Conservation (phyloP, 176 grass and related monocot species). For the Melocanna baccifera region DNA sequence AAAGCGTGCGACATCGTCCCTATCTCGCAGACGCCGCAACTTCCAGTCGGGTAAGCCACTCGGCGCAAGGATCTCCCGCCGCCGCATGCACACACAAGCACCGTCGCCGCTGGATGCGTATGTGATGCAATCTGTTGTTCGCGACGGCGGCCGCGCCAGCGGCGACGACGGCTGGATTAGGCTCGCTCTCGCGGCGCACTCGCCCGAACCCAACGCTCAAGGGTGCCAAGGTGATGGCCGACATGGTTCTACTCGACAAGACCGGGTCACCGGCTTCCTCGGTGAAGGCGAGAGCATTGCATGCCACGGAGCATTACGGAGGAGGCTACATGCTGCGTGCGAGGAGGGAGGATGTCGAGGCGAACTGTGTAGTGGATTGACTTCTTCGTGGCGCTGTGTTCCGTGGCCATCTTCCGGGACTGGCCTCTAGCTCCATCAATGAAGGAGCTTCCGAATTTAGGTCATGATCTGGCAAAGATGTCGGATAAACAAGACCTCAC, state of each 20-base stretch:
- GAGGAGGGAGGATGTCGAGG: background rate
- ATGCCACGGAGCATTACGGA: background rate
- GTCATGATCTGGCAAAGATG: background rate
- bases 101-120: background rate
- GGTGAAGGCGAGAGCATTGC: fast-evolving
- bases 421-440: background rate
- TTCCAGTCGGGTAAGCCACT: constrained; percentile 1
- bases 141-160: no score
- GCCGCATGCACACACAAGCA: no score
- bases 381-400: constrained; percentile 3
- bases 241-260: background rate
- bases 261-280: background rate
- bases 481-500: background rate
- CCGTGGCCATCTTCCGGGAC: background rate
- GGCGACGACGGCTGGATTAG: background rate
- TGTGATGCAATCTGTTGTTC: background rate
- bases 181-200: background rate
- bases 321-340: background rate
- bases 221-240: background rate
- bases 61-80: background rate
- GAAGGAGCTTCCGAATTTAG: background rate
- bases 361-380: background rate
- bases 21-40: background rate
- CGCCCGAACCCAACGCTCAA: no score
- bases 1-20: background rate